A percentile compares a stretch with the other conserved stretches of the same genome.
Evolutionary conservation across 1,284 basidiomycete genomes (phyloP).

Genomic region (Cryptococcus wingfieldii): DNA sequence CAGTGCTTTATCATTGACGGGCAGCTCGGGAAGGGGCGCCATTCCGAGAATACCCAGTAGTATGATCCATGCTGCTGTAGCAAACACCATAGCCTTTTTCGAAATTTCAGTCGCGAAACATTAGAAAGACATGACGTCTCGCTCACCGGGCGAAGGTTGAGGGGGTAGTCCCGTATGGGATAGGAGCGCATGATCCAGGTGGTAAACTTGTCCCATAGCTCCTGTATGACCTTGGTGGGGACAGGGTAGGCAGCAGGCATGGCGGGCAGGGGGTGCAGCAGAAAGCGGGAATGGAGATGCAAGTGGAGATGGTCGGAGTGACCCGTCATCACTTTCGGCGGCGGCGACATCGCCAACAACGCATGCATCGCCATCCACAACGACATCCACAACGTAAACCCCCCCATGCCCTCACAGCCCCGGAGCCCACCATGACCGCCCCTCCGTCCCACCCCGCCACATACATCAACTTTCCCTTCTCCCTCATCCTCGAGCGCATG

Average conservation of each 20-base stretch:
- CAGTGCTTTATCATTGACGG: constrained; percentile 47
- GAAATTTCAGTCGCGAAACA: not conserved
- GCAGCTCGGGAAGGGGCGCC: constrained; percentile 40
- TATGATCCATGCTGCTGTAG: constrained; percentile 43
- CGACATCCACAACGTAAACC: no score
- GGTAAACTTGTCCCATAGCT: constrained; percentile 23
- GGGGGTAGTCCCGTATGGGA: constrained; percentile 35
- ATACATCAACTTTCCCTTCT: not conserved
- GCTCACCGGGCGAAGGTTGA: constrained; percentile 45
- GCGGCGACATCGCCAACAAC: no score
- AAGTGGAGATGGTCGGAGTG: not conserved
- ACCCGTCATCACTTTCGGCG: not conserved
- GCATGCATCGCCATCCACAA: no score
- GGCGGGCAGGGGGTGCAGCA: not conserved
- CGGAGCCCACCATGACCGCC: not conserved
- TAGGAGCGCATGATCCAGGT: constrained; percentile 33
- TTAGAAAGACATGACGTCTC: not conserved
- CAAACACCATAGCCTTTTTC: constrained; percentile 36
- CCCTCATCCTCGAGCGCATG: constrained; percentile 10
- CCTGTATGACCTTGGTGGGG: constrained; percentile 34
- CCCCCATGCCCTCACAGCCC: no score
- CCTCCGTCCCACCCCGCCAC: not conserved
- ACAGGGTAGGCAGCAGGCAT: constrained; percentile 30
- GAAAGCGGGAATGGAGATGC: not conserved
- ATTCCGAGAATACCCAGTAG: constrained; percentile 45